A percentile compares a stretch with the other conserved stretches of the same genome.
These are phyloP conservation scores for Candida methanosorbosa DNA, from an alignment of 805 yeast species.

Conservation along the genomic window DNA sequence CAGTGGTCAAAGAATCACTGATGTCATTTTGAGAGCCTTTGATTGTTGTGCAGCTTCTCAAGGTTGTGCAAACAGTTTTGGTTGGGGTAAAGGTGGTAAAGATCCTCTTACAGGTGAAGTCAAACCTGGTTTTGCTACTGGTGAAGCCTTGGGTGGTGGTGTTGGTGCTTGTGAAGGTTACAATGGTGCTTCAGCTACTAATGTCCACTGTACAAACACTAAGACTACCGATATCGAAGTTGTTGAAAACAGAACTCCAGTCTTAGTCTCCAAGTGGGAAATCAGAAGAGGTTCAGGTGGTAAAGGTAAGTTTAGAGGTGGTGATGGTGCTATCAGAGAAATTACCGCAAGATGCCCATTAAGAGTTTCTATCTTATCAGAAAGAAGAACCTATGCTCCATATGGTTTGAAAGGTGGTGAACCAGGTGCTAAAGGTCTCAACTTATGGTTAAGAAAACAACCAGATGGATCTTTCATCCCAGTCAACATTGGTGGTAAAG, in stretches of 20 bases:
- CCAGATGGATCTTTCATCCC: conserved; percentile 10
- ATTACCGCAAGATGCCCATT: conserved; percentile 26
- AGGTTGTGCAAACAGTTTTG: conserved; percentile 50
- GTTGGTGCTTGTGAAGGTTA: conserved; percentile 42
- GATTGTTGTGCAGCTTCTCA: conserved; percentile 50
- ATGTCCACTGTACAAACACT: conserved; percentile 47
- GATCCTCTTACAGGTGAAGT: conserved; percentile 27
- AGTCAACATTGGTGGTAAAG: conserved; percentile 22
- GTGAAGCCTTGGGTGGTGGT: conserved; percentile 49
- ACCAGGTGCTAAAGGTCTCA: conserved; percentile 31
- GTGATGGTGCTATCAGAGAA: conserved; percentile 40
- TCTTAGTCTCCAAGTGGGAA: conserved; percentile 34
- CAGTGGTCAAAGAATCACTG: conserved; percentile 48
- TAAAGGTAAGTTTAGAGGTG: conserved; percentile 34
- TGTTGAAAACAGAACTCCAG: conserved; percentile 45
- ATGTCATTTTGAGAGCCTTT: conserved; percentile 44
- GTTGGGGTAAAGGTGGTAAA: conserved; percentile 42
- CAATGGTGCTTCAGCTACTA: conserved; percentile 38
- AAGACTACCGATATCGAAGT: conserved; percentile 46
- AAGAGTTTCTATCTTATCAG: conserved; percentile 33
- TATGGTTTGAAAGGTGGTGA: conserved; percentile 37
- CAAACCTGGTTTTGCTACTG: conserved; percentile 42
- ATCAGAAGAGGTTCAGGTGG: conserved; percentile 41
- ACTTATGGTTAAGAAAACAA: conserved; percentile 16
- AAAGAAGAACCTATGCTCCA: conserved; percentile 36